Percentiles rank a stretch among this genome's conserved stretches.
Conservation (phyloP, 345 rosid species). For the Gossypium anomalum region DNA sequence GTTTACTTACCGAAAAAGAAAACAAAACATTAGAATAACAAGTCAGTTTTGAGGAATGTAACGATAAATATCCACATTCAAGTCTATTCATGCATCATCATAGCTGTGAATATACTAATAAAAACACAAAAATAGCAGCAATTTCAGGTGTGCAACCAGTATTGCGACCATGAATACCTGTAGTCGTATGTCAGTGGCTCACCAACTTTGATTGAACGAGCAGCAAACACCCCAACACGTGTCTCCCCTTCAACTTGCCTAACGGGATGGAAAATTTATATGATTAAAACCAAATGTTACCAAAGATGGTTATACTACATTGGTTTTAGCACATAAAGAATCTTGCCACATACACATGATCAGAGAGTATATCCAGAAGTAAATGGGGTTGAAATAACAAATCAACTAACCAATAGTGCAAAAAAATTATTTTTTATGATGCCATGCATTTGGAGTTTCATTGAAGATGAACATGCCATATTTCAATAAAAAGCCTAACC, state of each 20-base stretch:
- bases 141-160: background rate
- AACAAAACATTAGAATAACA: background rate
- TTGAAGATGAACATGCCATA: background rate
- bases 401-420: background rate
- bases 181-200: conserved; percentile 90
- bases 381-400: background rate
- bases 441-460: background rate
- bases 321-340: background rate
- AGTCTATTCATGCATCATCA: background rate
- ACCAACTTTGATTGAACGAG: conserved; percentile 68
- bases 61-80: background rate
- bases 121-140: background rate
- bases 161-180: conserved; percentile 42
- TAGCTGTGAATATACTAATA: background rate
- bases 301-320: background rate
- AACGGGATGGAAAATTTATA: background rate
- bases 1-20: background rate
- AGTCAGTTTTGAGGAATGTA: background rate
- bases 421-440: background rate
- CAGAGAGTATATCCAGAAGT: background rate
- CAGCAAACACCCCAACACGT: conserved; percentile 89
- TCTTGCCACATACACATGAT: background rate
- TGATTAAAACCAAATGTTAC: conserved; percentile 4
- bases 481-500: background rate
- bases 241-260: conserved; percentile 97